A percentile compares a stretch with the other conserved stretches of the same genome.
Evolutionary conservation across 2,329 filamentous ascomycete species (phyloP).

Genomic region (Aspergillus sp.): DNA sequence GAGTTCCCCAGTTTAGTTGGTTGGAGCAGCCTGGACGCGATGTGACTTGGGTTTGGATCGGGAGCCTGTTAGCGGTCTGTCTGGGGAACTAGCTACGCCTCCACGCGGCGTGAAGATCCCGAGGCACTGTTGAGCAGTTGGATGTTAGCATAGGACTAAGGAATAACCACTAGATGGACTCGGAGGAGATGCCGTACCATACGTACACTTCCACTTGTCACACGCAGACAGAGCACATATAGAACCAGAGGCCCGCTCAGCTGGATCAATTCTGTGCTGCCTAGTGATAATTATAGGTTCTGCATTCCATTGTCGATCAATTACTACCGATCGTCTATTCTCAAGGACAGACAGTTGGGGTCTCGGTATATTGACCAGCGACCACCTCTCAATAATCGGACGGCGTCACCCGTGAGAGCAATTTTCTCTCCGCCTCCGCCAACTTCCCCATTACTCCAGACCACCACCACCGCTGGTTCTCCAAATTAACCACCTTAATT

Average conservation of each 20-base stretch:
- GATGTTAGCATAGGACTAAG: too few species aligned
- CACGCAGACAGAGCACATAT: too few species aligned
- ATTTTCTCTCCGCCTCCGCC: background rate
- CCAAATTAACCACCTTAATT: background rate
- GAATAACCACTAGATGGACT: too few species aligned
- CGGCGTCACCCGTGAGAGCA: background rate
- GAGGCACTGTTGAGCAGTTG: too few species aligned
- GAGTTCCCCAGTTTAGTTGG: background rate
- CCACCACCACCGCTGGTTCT: background rate
- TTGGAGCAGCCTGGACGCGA: background rate
- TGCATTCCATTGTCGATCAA: too few species aligned
- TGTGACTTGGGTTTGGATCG: background rate
- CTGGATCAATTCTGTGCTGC: too few species aligned
- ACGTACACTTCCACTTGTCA: too few species aligned
- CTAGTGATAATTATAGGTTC: too few species aligned
- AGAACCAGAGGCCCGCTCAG: too few species aligned
- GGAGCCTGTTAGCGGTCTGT: background rate
- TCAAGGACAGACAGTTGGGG: too few species aligned
- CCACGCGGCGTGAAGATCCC: slow-evolving; percentile 16
- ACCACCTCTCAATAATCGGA: too few species aligned
- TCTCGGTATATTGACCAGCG: too few species aligned
- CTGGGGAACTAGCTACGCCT: background rate
- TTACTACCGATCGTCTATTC: background rate
- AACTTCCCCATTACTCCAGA: slow-evolving; percentile 1
- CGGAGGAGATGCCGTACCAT: background rate